Percentiles rank a stretch among this genome's conserved stretches.
These are phyloP conservation scores for Boletus rubroflammeus DNA, from an alignment of 768 basidiomycete genomes.

Conservation along the genomic window DNA sequence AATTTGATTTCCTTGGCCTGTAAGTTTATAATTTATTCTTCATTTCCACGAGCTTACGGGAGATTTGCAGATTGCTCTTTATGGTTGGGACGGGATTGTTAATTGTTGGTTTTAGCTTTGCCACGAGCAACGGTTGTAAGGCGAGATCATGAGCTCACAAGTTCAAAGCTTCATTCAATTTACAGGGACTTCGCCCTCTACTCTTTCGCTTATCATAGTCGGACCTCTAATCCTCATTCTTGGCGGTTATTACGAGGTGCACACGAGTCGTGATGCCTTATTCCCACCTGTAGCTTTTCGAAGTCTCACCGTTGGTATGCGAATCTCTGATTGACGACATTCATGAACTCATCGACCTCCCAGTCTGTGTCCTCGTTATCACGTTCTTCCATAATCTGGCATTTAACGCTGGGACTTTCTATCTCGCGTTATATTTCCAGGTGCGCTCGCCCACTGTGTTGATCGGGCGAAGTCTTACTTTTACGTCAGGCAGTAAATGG, in stretches of 20 bases:
- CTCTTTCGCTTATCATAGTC: conserved; percentile 53
- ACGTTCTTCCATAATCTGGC: conserved; percentile 80
- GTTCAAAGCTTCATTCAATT: conserved; percentile 13
- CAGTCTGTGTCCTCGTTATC: conserved; percentile 64
- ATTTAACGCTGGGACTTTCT: conserved; percentile 84
- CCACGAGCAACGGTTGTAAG: conserved; percentile 67
- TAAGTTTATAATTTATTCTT: conserved; percentile 38
- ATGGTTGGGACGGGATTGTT: conserved; percentile 72
- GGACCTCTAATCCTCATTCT: conserved; percentile 53
- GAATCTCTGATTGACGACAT: conserved; percentile 6
- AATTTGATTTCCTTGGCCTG: conserved; percentile 79
- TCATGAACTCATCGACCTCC: conserved; percentile 8
- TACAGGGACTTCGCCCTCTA: conserved; percentile 62
- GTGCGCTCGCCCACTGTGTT: conserved; percentile 36
- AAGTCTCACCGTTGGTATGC: conserved; percentile 56
- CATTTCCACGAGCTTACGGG: conserved; percentile 19
- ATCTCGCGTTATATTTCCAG: conserved; percentile 81
- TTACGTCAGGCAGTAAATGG: conserved; percentile 60
- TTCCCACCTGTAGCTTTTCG: conserved; percentile 66
- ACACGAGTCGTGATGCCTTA: conserved; percentile 64
- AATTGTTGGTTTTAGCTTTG: conserved; percentile 78
- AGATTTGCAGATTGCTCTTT: conserved; percentile 55
- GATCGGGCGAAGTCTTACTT: neutral
- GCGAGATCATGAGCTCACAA: neutral
- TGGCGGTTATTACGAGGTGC: conserved; percentile 66